Evolutionary conservation across 306 rosid species (phyloP), one percentile per base, ranked within the genome.

Genomic region (Prunus dulcis): DNA sequence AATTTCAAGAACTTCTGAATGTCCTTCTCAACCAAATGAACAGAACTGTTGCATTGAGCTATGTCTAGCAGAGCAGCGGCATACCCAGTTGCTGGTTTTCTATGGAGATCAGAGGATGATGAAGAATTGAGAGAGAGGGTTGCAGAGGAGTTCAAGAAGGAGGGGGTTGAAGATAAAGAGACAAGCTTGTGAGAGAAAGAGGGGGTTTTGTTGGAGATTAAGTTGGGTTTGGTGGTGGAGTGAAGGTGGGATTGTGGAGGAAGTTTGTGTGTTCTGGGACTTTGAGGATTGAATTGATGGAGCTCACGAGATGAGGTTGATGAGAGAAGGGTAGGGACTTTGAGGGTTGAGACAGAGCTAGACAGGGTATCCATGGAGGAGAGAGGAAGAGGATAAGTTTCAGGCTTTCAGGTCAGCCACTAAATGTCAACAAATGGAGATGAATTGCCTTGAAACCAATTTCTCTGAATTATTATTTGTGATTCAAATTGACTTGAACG

Each of bases 1-100:
- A 89, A 18, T 51, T 67, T 71, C 83, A 84, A 70, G 66, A 93
- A 82, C 83, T 85, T 82, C 12, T 73, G 83, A 41, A 84, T 92
- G 69, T 89, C 97, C 67, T 12, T 67, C 2, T 82, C 89, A 13
- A 93, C 92, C 22, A 20, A 46, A 67, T 87, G 86, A 46, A 93
- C 88, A n/a, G 91, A 78, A 3, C 75, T 79, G 86, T 14, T 85
- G 63, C 27, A 73, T 10, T 89, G 97, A 74, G 93, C 88, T 9
- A 82, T 78, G 45, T 86, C 92, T 38, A 93, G 17, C 51, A 91
- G 76, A 10, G 98, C 98, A 15, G 93, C 96, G 1, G 97, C 97
- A 64, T 91, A 93, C 1, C 97, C 97, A 56, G 92, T 82, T 8
- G 96, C 86, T 2, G 93, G 88, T 2, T 72, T 79, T 23, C 47